These are phyloP conservation scores for Xylariaceae sp. DNA, from an alignment of 2,329 filamentous ascomycete genomes.

Conservation along the genomic window DNA sequence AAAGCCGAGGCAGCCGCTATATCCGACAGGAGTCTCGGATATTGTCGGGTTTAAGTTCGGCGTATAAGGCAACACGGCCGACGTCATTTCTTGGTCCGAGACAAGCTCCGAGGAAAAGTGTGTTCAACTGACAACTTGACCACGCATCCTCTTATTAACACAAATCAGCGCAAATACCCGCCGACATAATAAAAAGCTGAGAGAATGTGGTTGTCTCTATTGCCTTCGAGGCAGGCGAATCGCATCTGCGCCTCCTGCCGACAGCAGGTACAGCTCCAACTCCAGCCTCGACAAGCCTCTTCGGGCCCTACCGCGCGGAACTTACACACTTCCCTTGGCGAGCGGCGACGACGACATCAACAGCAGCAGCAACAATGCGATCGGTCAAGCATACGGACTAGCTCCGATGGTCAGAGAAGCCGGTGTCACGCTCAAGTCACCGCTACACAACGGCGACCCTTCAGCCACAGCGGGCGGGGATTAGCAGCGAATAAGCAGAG, in stretches of 20 bases:
- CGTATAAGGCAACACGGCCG: background rate
- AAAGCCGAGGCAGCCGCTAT: too few relatives aligned
- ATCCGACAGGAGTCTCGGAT: slow-evolving; percentile 9
- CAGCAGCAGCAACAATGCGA: background rate
- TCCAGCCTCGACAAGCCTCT: background rate
- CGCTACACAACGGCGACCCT: too few relatives aligned
- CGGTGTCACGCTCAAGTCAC: background rate
- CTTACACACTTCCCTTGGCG: too few relatives aligned
- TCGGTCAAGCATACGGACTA: background rate
- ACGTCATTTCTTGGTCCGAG: slow-evolving; percentile 16
- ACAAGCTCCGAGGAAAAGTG: slow-evolving; percentile 5
- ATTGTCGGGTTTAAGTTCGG: slow-evolving; percentile 11
- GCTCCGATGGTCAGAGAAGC: background rate
- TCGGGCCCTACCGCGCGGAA: background rate
- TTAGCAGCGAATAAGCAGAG: too few relatives aligned
- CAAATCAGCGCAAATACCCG: background rate
- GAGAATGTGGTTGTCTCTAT: slow-evolving; percentile 22
- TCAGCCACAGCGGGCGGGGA: too few relatives aligned
- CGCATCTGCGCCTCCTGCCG: slow-evolving; percentile 28
- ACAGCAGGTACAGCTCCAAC: slow-evolving; percentile 12
- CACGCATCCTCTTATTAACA: too few relatives aligned
- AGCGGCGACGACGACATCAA: background rate
- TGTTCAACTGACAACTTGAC: too few relatives aligned
- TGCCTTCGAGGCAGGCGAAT: slow-evolving; percentile 16
- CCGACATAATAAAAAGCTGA: background rate